phyloP scores from a whole-genome alignment of 2,329 filamentous ascomycete species.

The Mariannaea sp. region DNA sequence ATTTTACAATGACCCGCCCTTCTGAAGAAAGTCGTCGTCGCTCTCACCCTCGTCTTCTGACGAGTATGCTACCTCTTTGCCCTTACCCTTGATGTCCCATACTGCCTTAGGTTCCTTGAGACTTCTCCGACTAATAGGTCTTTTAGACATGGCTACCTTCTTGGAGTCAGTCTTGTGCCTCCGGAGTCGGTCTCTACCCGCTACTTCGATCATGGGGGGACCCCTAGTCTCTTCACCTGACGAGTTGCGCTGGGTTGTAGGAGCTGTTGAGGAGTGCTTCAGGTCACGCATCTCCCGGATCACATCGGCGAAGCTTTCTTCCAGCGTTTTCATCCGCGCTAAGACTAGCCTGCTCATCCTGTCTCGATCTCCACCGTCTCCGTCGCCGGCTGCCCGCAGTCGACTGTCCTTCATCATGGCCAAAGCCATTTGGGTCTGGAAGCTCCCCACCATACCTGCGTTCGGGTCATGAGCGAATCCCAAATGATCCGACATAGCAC shows the following conservation, averaged over 20 bases:
- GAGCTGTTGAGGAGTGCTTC: constrained; percentile 53
- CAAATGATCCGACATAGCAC: constrained; percentile 73
- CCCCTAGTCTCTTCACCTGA: constrained; percentile 49
- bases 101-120: constrained; percentile 47
- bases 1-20: constrained; percentile 51
- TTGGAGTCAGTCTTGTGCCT: constrained; percentile 35
- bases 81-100: constrained; percentile 52
- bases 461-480: constrained; percentile 63
- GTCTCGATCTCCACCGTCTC: constrained; percentile 56
- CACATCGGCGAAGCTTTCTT: constrained; percentile 90
- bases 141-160: constrained; percentile 37
- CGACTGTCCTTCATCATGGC: constrained; percentile 64
- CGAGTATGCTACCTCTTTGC: constrained; percentile 50
- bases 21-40: constrained; percentile 38
- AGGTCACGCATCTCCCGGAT: constrained; percentile 76
- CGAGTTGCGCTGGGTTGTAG: constrained; percentile 57
- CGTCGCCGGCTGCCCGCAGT: constrained; percentile 50
- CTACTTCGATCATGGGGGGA: constrained; percentile 42
- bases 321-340: constrained; percentile 88
- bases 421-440: constrained; percentile 80
- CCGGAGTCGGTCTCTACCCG: constrained; percentile 39
- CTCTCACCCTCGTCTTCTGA: constrained; percentile 44
- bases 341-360: constrained; percentile 81
- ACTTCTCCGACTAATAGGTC: constrained; percentile 49
- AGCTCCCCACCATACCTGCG: constrained; percentile 71